These are phyloP conservation scores for Fraxinus platypoda DNA, from an alignment of 305 asterid species.

Conservation along the genomic window DNA sequence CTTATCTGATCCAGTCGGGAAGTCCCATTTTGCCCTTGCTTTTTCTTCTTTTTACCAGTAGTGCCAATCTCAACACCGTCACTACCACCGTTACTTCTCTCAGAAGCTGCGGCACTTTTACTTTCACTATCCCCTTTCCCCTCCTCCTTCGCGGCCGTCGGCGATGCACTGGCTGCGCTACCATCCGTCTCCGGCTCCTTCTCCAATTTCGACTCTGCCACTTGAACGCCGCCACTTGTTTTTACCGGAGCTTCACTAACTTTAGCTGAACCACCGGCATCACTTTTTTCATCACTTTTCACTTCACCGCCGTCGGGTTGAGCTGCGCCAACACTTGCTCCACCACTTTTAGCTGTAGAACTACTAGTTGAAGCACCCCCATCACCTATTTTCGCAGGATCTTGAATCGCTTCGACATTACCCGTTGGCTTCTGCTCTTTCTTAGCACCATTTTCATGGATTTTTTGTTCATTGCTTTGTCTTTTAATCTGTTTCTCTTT, in stretches of 20 bases:
- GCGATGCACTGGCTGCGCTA: slow-evolving; percentile 9
- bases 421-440: slow-evolving; percentile 15
- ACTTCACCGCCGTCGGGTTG: slow-evolving; percentile 11
- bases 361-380: background rate
- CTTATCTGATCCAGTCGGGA: slow-evolving; percentile 23
- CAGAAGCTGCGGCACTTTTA: background rate
- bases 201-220: slow-evolving; percentile 24
- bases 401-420: slow-evolving; percentile 4
- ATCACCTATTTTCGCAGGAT: background rate
- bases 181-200: slow-evolving; percentile 35
- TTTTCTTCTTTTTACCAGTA: slow-evolving; percentile 55
- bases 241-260: background rate
- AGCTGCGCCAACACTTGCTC: background rate
- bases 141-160: slow-evolving; percentile 18
- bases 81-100: background rate
- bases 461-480: background rate
- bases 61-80: slow-evolving; percentile 29
- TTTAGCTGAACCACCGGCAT: slow-evolving; percentile 13
- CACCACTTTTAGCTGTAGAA: background rate
- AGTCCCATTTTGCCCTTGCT: slow-evolving; percentile 52
- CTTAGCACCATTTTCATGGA: background rate
- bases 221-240: slow-evolving; percentile 18
- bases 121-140: slow-evolving; percentile 25
- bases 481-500: slow-evolving; percentile 20
- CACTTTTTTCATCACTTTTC: too few relatives aligned